Evolutionary conservation across 495 filamentous ascomycete genomes (phyloP).

Genomic region (Xylaria acuta): DNA sequence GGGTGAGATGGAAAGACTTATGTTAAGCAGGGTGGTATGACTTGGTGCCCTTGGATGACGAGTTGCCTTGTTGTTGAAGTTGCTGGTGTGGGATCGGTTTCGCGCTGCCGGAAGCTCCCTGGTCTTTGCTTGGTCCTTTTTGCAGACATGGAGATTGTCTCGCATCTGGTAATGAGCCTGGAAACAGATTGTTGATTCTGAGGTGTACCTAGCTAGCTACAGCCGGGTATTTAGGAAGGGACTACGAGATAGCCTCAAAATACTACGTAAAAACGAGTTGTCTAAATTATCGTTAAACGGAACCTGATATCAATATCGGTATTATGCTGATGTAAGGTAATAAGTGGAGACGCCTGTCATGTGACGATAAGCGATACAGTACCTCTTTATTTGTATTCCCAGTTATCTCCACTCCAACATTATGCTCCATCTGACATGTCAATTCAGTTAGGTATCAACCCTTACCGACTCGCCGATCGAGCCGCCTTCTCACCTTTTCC

Average conservation of each 20-base stretch:
- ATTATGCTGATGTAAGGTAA: not conserved
- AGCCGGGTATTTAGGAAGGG: too few relatives aligned
- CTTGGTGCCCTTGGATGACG: not conserved
- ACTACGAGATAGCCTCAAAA: not conserved
- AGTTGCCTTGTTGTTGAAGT: not conserved
- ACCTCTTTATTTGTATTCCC: not conserved
- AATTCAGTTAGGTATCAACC: not conserved
- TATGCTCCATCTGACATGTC: not conserved
- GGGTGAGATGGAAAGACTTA: not conserved
- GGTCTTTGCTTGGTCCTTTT: not conserved
- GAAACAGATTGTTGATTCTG: not conserved
- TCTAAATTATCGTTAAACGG: not conserved
- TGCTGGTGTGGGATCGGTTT: not conserved
- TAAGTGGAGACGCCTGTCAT: not conserved
- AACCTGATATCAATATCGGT: not conserved
- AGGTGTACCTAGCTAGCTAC: not conserved
- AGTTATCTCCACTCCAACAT: not conserved
- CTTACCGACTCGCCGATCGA: not conserved
- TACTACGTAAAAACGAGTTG: not conserved
- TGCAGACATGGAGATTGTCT: not conserved
- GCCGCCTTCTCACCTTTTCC: not conserved
- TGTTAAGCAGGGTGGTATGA: not conserved
- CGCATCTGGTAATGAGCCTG: not conserved
- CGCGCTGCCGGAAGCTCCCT: not conserved
- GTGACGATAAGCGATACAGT: conserved; percentile 4